phyloP scores from a whole-genome alignment of 1,139 yeast genomes.

The Zygosaccharomyces pseudobailii region DNA sequence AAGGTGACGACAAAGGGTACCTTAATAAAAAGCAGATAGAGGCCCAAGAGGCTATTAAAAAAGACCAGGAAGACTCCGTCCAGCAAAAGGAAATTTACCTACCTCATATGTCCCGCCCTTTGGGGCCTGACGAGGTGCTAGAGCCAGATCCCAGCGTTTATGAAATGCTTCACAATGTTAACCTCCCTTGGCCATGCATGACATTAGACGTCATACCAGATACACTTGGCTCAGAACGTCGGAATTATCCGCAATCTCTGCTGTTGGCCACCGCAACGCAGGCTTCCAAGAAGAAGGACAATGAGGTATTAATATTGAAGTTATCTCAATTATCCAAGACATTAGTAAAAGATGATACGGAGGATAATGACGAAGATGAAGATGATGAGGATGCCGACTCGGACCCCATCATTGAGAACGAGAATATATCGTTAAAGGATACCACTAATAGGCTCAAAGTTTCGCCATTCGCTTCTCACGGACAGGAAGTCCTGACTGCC shows the following conservation, averaged over 20 bases:
- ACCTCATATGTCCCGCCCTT: constrained; percentile 82
- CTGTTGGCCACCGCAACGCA: constrained; percentile 92
- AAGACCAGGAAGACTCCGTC: constrained; percentile 33
- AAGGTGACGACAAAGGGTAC: constrained; percentile 26
- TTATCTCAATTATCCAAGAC: constrained; percentile 81
- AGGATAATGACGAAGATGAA: constrained; percentile 62
- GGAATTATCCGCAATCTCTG: constrained; percentile 83
- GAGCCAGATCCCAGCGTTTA: constrained; percentile 96
- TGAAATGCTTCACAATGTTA: constrained; percentile 92
- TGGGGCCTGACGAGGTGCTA: constrained; percentile 92
- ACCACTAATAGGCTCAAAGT: constrained; percentile 89
- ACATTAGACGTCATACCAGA: constrained; percentile 89
- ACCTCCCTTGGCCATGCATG: constrained; percentile 95
- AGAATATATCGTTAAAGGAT: constrained; percentile 65
- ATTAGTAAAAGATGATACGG: constrained; percentile 70
- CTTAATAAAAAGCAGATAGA: constrained; percentile 31
- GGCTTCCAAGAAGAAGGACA: constrained; percentile 81
- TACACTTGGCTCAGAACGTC: constrained; percentile 77
- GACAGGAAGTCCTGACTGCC: constrained; percentile 72
- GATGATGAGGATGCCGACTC: constrained; percentile 66
- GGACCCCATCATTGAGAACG: constrained; percentile 87
- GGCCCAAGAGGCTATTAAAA: constrained; percentile 35
- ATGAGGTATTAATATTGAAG: constrained; percentile 80
- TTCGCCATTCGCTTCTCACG: constrained; percentile 59
- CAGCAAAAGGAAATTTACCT: constrained; percentile 50